Conservation (phyloP, 1,284 basidiomycete genomes). For the Marasmius fiardii region DNA sequence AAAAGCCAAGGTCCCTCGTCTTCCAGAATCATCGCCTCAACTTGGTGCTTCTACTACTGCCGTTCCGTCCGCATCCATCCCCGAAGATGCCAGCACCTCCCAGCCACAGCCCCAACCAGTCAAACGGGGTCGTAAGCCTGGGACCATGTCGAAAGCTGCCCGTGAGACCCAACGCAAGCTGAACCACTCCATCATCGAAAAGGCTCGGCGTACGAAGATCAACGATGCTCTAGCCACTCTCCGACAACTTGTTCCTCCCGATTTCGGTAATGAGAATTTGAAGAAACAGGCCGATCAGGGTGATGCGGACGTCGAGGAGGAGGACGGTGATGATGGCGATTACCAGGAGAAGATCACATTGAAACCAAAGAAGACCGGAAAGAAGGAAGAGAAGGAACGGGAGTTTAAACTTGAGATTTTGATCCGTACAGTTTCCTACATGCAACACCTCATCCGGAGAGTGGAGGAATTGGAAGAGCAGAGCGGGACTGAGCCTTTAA, state of each 20-base stretch:
- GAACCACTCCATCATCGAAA: conserved; percentile 83
- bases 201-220: conserved; percentile 78
- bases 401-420: conserved; percentile 83
- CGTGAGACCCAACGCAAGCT: conserved; percentile 76
- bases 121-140: conserved; percentile 69
- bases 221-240: conserved; percentile 73
- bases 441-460: conserved; percentile 57
- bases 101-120: conserved; percentile 20
- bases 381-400: conserved; percentile 46
- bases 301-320: conserved; percentile 22
- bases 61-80: conserved; percentile 18
- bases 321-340: conserved; percentile 26
- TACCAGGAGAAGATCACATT: conserved; percentile 20
- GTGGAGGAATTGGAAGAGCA: conserved; percentile 35
- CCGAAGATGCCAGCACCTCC: conserved; percentile 10
- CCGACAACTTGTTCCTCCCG: conserved; percentile 58
- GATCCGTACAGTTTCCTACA: conserved; percentile 65
- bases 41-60: conserved; percentile 9
- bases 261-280: conserved; percentile 39
- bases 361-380: conserved; percentile 41
- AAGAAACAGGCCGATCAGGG: conserved; percentile 19
- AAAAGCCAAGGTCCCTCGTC: conserved; percentile 16
- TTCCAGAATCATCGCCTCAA: conserved; percentile 15
- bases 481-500: not conserved
- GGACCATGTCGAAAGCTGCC: conserved; percentile 62